These are phyloP conservation scores for Trapa bicornis DNA, from an alignment of 345 rosid genomes.

Conservation along the genomic window DNA sequence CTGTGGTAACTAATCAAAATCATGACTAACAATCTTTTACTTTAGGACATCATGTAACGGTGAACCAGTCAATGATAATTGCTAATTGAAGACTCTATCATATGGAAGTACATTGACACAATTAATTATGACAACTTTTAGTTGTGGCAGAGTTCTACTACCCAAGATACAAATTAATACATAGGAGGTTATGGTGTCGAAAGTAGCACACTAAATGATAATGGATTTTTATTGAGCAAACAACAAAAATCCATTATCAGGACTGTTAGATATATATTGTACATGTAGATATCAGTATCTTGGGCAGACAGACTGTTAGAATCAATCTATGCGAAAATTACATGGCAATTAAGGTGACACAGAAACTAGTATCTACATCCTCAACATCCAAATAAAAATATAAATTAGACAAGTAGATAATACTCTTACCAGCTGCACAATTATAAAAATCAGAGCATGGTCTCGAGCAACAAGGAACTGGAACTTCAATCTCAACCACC, in stretches of 20 bases:
- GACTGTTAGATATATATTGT: not conserved
- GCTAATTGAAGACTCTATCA: not conserved
- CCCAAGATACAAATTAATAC: not conserved
- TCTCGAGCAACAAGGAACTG: slow-evolving; percentile 96
- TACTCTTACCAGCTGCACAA: slow-evolving; percentile 81
- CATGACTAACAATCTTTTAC: not conserved
- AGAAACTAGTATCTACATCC: not conserved
- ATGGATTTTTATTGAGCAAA: not conserved
- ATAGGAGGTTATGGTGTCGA: too few species aligned
- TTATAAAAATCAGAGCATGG: slow-evolving; percentile 77
- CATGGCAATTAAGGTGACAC: not conserved
- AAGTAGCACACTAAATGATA: not conserved
- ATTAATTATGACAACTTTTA: not conserved
- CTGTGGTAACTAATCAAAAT: not conserved
- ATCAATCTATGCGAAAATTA: not conserved
- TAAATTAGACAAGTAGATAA: not conserved
- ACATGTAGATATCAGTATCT: not conserved
- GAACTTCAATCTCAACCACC: slow-evolving; percentile 99
- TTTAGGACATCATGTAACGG: not conserved
- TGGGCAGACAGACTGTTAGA: not conserved
- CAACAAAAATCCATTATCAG: not conserved
- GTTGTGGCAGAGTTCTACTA: not conserved
- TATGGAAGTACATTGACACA: not conserved
- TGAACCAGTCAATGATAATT: not conserved
- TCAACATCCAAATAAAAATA: not conserved